Conservation (phyloP, 208 protist genomes). For the Acanthamoeba healyi region DNA sequence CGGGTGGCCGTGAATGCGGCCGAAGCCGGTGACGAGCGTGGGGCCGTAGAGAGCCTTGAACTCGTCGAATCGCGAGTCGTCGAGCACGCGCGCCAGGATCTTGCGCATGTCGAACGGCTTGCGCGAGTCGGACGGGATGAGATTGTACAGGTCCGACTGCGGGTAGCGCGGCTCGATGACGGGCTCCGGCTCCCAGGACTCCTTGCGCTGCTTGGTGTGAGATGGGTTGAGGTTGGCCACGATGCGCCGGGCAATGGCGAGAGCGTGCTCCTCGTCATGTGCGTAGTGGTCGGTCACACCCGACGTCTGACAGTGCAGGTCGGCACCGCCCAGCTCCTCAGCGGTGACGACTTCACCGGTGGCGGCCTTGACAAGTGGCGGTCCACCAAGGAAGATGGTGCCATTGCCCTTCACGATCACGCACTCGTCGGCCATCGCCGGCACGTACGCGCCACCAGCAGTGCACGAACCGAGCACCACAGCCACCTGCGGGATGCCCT, state of each 20-base stretch:
- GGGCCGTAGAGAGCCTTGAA: slow-evolving; percentile 96
- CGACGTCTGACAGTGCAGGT: slow-evolving; percentile 94
- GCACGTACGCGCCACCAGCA: slow-evolving; percentile 97
- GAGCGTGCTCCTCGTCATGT: slow-evolving; percentile 82
- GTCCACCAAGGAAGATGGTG: too few relatives aligned
- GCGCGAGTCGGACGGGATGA: slow-evolving; percentile 17
- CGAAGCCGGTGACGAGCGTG: slow-evolving; percentile 92
- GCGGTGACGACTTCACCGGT: slow-evolving; percentile 95
- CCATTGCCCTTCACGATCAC: slow-evolving; percentile 93
- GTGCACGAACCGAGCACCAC: slow-evolving; percentile 98
- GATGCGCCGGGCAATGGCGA: slow-evolving; percentile 29
- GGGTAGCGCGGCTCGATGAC: neutral
- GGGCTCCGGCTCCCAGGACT: too few relatives aligned
- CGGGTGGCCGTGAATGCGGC: slow-evolving; percentile 91
- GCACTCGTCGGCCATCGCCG: slow-evolving; percentile 96
- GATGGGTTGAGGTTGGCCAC: slow-evolving; percentile 39
- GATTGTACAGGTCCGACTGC: neutral
- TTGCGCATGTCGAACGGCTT: slow-evolving; percentile 37
- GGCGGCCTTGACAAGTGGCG: slow-evolving; percentile 91
- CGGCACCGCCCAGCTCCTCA: slow-evolving; percentile 96
- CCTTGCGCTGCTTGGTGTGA: slow-evolving; percentile 28
- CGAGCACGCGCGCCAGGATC: slow-evolving; percentile 95
- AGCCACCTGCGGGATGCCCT: slow-evolving; percentile 95
- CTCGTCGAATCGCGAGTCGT: slow-evolving; percentile 95
- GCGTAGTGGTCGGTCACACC: slow-evolving; percentile 96